Percentiles rank a stretch among this genome's conserved stretches.
phyloP scores from a whole-genome alignment of 768 basidiomycete genomes.

The Lactifluus volemus region DNA sequence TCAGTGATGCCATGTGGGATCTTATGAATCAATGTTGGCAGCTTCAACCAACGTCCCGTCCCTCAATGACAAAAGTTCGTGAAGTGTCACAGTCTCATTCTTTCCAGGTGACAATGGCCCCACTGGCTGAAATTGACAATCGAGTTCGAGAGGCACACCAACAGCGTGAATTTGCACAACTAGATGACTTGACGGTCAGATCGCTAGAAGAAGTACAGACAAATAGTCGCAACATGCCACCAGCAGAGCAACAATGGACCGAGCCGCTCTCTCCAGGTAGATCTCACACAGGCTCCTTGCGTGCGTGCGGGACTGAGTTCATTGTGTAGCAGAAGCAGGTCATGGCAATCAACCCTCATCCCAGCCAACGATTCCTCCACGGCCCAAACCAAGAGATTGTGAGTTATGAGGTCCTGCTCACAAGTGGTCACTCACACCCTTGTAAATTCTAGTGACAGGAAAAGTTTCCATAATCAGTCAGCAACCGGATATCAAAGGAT shows the following conservation, averaged over 20 bases:
- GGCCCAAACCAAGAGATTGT: not conserved
- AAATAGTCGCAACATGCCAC: not conserved
- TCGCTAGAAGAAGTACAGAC: not conserved
- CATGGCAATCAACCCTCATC: not conserved
- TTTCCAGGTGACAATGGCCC: not conserved
- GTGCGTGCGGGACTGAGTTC: not conserved
- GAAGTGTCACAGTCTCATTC: not conserved
- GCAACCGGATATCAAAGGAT: conserved; percentile 28
- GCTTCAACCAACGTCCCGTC: conserved; percentile 31
- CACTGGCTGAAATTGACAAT: not conserved
- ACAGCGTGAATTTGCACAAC: not conserved
- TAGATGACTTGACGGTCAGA: not conserved
- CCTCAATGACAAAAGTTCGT: conserved; percentile 32
- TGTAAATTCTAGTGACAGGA: conserved; percentile 3
- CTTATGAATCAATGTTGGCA: conserved; percentile 39
- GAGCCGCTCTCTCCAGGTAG: not conserved
- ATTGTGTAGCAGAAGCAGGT: not conserved
- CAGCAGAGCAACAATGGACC: not conserved
- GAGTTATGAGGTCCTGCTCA: not conserved
- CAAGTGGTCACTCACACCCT: not conserved
- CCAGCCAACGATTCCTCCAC: not conserved
- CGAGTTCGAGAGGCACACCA: not conserved
- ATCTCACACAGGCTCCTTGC: not conserved
- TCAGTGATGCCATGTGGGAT: conserved; percentile 35
- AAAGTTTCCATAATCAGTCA: conserved; percentile 30